Percentiles rank a stretch among this genome's conserved stretches.
Evolutionary conservation across 1,284 basidiomycete genomes (phyloP).

Genomic region (Apiotrichum sp.): DNA sequence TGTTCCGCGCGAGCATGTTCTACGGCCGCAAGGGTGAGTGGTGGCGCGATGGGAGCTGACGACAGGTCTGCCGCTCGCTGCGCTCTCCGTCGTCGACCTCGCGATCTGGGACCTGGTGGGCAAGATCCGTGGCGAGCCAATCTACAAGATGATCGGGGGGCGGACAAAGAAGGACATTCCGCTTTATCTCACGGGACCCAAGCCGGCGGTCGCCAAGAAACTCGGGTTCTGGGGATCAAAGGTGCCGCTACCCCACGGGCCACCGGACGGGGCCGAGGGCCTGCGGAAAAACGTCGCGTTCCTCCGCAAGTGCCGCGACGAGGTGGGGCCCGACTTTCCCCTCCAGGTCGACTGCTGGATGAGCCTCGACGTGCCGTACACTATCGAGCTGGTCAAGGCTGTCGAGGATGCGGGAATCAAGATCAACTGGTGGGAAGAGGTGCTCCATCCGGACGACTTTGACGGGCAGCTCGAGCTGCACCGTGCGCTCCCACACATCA

Average conservation of each 20-base stretch:
- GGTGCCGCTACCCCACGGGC: slow-evolving; percentile 51
- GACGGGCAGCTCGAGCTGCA: slow-evolving; percentile 51
- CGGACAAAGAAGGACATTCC: slow-evolving; percentile 52
- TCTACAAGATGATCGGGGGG: slow-evolving; percentile 56
- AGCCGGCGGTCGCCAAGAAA: slow-evolving; percentile 49
- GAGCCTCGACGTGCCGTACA: slow-evolving; percentile 49
- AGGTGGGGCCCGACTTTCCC: slow-evolving; percentile 50
- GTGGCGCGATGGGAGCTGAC: neutral
- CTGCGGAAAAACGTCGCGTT: slow-evolving; percentile 53
- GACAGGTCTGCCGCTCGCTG: slow-evolving; percentile 50
- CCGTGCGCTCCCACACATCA: slow-evolving; percentile 49
- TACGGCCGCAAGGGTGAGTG: slow-evolving; percentile 51
- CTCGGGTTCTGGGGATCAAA: slow-evolving; percentile 55
- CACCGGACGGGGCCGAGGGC: slow-evolving; percentile 49
- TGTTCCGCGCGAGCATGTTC: slow-evolving; percentile 51
- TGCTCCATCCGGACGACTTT: slow-evolving; percentile 51
- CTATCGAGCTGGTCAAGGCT: slow-evolving; percentile 50
- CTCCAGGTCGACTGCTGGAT: slow-evolving; percentile 55
- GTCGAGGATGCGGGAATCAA: slow-evolving; percentile 50
- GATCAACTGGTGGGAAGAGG: slow-evolving; percentile 55
- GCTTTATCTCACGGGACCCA: slow-evolving; percentile 53
- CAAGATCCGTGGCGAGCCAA: slow-evolving; percentile 53
- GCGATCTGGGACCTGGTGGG: slow-evolving; percentile 55
- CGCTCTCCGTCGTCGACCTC: slow-evolving; percentile 52
- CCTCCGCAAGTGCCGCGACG: slow-evolving; percentile 49